Conservation (phyloP, 2,329 filamentous ascomycete genomes). For the Cytospora piceicola region DNA sequence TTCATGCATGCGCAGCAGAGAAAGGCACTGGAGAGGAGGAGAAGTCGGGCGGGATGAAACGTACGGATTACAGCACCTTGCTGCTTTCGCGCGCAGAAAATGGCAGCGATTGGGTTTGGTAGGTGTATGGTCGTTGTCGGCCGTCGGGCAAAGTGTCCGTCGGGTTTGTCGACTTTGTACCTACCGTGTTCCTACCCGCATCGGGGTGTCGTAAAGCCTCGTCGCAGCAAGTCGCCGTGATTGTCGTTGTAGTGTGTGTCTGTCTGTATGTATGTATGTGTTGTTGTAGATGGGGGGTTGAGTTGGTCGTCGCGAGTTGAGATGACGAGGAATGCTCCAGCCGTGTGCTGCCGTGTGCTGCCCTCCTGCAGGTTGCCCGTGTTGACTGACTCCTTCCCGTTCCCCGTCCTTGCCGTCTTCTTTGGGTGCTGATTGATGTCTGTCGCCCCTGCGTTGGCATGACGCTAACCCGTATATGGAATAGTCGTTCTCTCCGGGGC, state of each 20-base stretch:
- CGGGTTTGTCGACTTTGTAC: slow-evolving; percentile 15
- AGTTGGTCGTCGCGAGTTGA: background rate
- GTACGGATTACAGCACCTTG: slow-evolving; percentile 1
- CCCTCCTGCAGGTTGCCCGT: slow-evolving; percentile 12
- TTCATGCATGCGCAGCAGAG: slow-evolving; percentile 25
- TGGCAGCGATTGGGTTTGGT: slow-evolving; percentile 12
- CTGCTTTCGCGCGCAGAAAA: slow-evolving; percentile 17
- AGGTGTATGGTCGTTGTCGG: slow-evolving; percentile 18
- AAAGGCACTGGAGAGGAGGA: slow-evolving; percentile 18
- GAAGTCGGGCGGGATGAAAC: slow-evolving; percentile 10
- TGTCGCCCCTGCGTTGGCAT: slow-evolving; percentile 33
- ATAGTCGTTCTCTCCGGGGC: slow-evolving; percentile 32
- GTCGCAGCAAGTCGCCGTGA: slow-evolving; percentile 22
- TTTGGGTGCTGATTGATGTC: slow-evolving; percentile 14
- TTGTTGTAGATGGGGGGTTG: background rate
- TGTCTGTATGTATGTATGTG: background rate
- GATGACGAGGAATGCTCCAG: slow-evolving; percentile 8
- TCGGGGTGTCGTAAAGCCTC: slow-evolving; percentile 25
- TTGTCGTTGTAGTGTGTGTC: background rate
- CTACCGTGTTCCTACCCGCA: slow-evolving; percentile 23
- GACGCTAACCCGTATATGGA: slow-evolving; percentile 31
- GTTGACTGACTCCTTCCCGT: slow-evolving; percentile 23
- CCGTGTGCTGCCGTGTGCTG: slow-evolving; percentile 1
- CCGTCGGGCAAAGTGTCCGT: slow-evolving; percentile 16
- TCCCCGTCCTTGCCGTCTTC: slow-evolving; percentile 7